Conservation (phyloP, 768 basidiomycete species). For the Ephemerocybe angulata region DNA sequence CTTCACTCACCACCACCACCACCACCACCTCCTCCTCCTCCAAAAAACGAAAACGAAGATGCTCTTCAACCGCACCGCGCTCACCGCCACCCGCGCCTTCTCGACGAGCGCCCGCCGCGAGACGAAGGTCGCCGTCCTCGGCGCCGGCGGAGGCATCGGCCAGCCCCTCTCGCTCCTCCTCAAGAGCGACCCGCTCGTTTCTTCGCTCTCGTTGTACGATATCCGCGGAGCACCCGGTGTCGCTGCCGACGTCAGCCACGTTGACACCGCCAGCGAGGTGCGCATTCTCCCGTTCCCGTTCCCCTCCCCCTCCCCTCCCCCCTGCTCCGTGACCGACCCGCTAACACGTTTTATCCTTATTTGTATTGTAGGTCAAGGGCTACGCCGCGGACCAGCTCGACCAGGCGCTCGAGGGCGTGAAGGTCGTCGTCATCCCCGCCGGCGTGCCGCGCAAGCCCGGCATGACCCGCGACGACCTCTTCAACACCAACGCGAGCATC, state of each 20-base stretch:
- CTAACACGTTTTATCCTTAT: constrained; percentile 7
- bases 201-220: constrained; percentile 84
- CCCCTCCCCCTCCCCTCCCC: no score
- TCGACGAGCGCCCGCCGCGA: constrained; percentile 68
- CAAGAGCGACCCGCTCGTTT: constrained; percentile 89
- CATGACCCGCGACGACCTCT: constrained; percentile 96
- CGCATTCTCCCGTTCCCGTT: constrained; percentile 24
- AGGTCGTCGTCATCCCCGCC: constrained; percentile 97
- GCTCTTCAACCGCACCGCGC: constrained; percentile 60
- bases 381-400: constrained; percentile 86
- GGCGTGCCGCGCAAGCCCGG: constrained; percentile 96
- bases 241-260: constrained; percentile 94
- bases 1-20: constrained; percentile 16
- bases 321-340: no score
- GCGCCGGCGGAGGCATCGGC: constrained; percentile 98
- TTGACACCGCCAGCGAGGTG: constrained; percentile 82
- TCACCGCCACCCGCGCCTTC: constrained; percentile 61
- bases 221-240: constrained; percentile 96
- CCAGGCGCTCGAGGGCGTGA: constrained; percentile 80
- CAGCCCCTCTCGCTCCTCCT: constrained; percentile 93
- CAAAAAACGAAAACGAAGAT: constrained; percentile 35
- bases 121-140: constrained; percentile 93
- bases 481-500: constrained; percentile 97
- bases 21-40: constrained; percentile 13
- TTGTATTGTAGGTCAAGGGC: constrained; percentile 74